Conservation (phyloP, 2,329 filamentous ascomycete species). For the Trichophaea hybrida region DNA sequence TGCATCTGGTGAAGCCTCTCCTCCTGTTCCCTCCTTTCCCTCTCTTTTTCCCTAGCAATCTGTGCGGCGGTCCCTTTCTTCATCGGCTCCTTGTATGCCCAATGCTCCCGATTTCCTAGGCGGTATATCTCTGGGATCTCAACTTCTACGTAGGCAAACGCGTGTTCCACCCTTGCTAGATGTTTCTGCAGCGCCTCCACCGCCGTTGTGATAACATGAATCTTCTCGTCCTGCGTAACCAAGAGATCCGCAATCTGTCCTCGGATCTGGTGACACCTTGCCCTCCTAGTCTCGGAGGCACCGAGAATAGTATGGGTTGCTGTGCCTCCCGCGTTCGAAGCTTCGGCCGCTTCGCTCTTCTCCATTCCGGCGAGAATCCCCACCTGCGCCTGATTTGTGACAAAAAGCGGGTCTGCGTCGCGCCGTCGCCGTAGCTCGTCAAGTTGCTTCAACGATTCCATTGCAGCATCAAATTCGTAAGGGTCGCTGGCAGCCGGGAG, state of each 20-base stretch:
- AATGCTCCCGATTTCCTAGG: slow-evolving; percentile 79
- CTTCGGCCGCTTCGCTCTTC: slow-evolving; percentile 24
- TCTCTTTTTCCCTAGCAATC: slow-evolving; percentile 18
- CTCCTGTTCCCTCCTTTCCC: slow-evolving; percentile 16
- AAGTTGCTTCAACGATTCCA: slow-evolving; percentile 26
- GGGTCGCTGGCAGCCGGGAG: slow-evolving; percentile 33
- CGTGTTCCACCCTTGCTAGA: slow-evolving; percentile 66
- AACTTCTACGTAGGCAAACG: slow-evolving; percentile 70
- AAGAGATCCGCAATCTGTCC: slow-evolving; percentile 40
- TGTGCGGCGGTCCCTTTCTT: slow-evolving; percentile 43
- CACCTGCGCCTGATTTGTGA: neutral
- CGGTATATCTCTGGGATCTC: slow-evolving; percentile 93
- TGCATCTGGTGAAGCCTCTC: slow-evolving; percentile 23
- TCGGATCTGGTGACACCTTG: slow-evolving; percentile 24
- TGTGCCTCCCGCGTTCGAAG: neutral
- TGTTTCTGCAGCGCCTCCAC: slow-evolving; percentile 81
- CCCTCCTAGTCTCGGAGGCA: slow-evolving; percentile 21
- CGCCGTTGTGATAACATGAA: slow-evolving; percentile 85
- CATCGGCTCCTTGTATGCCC: slow-evolving; percentile 66
- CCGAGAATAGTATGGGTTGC: slow-evolving; percentile 14
- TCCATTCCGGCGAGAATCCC: slow-evolving; percentile 20
- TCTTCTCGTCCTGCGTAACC: slow-evolving; percentile 88
- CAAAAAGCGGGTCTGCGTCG: slow-evolving; percentile 12
- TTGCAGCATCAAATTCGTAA: slow-evolving; percentile 17
- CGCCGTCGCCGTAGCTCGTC: slow-evolving; percentile 36